A percentile compares a stretch with the other conserved stretches of the same genome.
phyloP scores from a whole-genome alignment of 129 eudicot genomes.

The Saussurea involucrata region DNA sequence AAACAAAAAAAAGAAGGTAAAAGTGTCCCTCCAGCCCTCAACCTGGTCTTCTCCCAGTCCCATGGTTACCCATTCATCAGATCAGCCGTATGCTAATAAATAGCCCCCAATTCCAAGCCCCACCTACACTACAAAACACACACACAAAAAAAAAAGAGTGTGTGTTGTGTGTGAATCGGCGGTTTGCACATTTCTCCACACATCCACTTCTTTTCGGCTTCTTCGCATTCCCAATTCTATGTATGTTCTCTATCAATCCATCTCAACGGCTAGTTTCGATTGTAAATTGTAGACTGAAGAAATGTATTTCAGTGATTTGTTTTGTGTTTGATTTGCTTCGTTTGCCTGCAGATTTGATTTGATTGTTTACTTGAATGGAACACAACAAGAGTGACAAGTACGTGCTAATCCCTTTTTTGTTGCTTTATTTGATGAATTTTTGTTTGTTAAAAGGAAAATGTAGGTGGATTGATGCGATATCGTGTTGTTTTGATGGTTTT shows the following conservation, averaged over 20 bases:
- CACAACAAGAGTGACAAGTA: slow-evolving; percentile 25
- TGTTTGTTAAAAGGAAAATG: not conserved
- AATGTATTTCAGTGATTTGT: not conserved
- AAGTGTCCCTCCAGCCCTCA: slow-evolving; percentile 16
- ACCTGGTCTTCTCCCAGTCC: slow-evolving; percentile 4
- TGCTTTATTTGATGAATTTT: not conserved
- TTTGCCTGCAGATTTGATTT: slow-evolving; percentile 10
- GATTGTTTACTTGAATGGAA: slow-evolving; percentile 11
- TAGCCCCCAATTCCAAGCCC: slow-evolving; percentile 25
- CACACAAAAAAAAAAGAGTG: not conserved
- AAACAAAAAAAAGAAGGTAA: not conserved
- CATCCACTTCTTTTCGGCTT: slow-evolving; percentile 3
- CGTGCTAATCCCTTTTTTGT: slow-evolving; percentile 5
- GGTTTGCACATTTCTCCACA: not conserved
- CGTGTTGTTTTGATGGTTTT: slow-evolving; percentile 8
- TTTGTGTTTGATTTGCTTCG: slow-evolving; percentile 13
- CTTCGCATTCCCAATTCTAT: slow-evolving; percentile 18
- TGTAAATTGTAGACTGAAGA: not conserved
- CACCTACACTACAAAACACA: slow-evolving; percentile 6
- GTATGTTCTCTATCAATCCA: slow-evolving; percentile 3
- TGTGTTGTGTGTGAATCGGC: slow-evolving; percentile 18
- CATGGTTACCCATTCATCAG: slow-evolving; percentile 19
- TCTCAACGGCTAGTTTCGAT: slow-evolving; percentile 28
- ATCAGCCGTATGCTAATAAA: slow-evolving; percentile 14
- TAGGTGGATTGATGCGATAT: slow-evolving; percentile 17